Evolutionary conservation across 140 eudicot genomes (phyloP).

Genomic region (Oenanthe javanica): DNA sequence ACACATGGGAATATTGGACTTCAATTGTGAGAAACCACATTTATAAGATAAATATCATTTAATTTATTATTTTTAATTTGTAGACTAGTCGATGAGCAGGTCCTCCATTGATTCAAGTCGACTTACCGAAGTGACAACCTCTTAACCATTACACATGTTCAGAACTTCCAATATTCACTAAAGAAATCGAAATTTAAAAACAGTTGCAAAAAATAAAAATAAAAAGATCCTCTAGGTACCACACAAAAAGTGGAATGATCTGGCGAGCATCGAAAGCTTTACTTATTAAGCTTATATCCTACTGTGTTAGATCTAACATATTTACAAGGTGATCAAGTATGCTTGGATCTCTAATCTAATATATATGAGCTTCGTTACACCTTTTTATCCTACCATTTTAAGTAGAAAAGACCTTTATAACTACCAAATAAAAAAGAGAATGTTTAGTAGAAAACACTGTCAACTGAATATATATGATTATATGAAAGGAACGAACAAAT

Average conservation of each 20-base stretch:
- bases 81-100: too few species aligned
- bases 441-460: background rate
- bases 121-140: too few species aligned
- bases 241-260: background rate
- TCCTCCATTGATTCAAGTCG: too few species aligned
- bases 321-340: background rate
- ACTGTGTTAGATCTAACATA: background rate
- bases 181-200: background rate
- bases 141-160: background rate
- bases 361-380: background rate
- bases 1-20: too few species aligned
- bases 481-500: background rate
- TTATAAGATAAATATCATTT: too few species aligned
- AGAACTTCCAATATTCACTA: background rate
- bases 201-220: background rate
- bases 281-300: background rate
- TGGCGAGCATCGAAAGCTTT: background rate
- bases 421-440: background rate
- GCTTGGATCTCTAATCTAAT: background rate
- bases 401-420: background rate
- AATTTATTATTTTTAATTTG: too few species aligned
- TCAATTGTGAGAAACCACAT: too few species aligned
- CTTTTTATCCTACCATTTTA: background rate
- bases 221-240: background rate
- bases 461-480: too few species aligned